phyloP scores from a whole-genome alignment of 2,329 filamentous ascomycete species.

The Aspergillus niger region DNA sequence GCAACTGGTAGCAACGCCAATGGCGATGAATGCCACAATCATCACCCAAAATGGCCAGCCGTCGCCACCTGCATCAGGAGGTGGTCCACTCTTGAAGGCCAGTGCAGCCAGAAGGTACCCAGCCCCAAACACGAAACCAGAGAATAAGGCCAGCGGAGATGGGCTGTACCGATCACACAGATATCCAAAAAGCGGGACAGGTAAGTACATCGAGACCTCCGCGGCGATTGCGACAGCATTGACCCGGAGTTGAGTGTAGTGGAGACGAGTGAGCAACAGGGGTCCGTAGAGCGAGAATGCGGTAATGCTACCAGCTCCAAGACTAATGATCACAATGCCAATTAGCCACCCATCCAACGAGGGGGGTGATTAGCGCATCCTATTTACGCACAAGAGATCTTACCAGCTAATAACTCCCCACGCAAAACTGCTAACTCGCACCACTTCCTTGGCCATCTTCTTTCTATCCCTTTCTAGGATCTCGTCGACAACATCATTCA shows the following conservation, averaged over 20 bases:
- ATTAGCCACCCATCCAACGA: constrained; percentile 2
- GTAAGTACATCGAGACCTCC: constrained; percentile 85
- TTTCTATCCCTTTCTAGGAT: constrained; percentile 60
- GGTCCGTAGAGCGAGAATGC: constrained; percentile 94
- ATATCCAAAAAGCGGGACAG: constrained; percentile 87
- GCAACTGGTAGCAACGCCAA: constrained; percentile 80
- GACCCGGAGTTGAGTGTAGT: constrained; percentile 88
- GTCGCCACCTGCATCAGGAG: constrained; percentile 52
- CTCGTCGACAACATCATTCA: constrained; percentile 62
- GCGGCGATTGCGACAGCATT: constrained; percentile 86
- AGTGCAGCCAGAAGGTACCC: constrained; percentile 84
- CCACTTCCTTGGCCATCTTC: constrained; percentile 55
- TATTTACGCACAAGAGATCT: constrained; percentile 12
- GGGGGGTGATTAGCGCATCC: not conserved
- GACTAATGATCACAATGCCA: constrained; percentile 36
- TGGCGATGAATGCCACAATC: constrained; percentile 78
- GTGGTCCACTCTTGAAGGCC: constrained; percentile 66
- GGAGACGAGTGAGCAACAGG: constrained; percentile 80
- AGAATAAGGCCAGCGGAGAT: constrained; percentile 70
- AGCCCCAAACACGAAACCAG: constrained; percentile 71
- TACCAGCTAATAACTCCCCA: constrained; percentile 64
- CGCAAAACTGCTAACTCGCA: constrained; percentile 59
- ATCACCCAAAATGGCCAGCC: constrained; percentile 78
- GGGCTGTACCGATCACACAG: constrained; percentile 88
- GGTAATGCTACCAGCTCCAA: constrained; percentile 88